A percentile compares a stretch with the other conserved stretches of the same genome.
Conservation (phyloP, 2,329 filamentous ascomycete species). For the Knoxdaviesia capensis region DNA sequence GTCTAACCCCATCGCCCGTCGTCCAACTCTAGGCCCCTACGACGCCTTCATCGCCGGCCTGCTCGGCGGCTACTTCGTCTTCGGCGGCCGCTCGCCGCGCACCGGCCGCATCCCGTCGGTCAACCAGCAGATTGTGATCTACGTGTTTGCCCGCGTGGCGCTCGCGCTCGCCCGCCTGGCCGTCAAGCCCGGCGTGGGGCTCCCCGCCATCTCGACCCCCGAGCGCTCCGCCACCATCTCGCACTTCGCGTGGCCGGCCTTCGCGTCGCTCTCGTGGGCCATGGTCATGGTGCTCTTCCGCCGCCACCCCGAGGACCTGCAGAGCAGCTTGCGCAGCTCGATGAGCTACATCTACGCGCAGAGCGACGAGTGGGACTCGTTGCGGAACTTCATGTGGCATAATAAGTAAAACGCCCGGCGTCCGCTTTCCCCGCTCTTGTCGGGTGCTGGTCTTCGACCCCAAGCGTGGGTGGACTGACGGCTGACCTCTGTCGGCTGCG, state of each 20-base stretch:
- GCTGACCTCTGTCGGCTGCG: no score
- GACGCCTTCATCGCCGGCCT: constrained; percentile 78
- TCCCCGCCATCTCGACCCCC: constrained; percentile 27
- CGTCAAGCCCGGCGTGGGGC: constrained; percentile 40
- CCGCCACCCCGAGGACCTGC: constrained; percentile 77
- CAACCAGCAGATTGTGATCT: constrained; percentile 94
- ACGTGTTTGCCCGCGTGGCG: constrained; percentile 83
- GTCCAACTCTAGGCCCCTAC: constrained; percentile 36
- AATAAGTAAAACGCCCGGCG: constrained; percentile 33
- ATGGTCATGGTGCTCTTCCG: constrained; percentile 90
- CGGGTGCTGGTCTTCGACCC: no score
- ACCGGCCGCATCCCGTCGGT: constrained; percentile 54
- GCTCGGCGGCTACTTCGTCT: constrained; percentile 80
- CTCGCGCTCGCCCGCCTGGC: constrained; percentile 69
- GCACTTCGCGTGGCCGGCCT: constrained; percentile 74
- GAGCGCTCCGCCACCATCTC: constrained; percentile 26
- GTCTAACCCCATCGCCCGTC: background rate
- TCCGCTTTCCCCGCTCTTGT: no score
- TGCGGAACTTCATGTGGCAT: constrained; percentile 70
- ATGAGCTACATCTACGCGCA: constrained; percentile 96
- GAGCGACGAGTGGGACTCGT: constrained; percentile 72
- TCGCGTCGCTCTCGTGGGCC: constrained; percentile 81
- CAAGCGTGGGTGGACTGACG: no score
- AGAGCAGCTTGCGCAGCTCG: constrained; percentile 77
- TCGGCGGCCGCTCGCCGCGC: constrained; percentile 47